Evolutionary conservation across 1,284 basidiomycete species (phyloP).

Genomic region (Puccinia coronata): DNA sequence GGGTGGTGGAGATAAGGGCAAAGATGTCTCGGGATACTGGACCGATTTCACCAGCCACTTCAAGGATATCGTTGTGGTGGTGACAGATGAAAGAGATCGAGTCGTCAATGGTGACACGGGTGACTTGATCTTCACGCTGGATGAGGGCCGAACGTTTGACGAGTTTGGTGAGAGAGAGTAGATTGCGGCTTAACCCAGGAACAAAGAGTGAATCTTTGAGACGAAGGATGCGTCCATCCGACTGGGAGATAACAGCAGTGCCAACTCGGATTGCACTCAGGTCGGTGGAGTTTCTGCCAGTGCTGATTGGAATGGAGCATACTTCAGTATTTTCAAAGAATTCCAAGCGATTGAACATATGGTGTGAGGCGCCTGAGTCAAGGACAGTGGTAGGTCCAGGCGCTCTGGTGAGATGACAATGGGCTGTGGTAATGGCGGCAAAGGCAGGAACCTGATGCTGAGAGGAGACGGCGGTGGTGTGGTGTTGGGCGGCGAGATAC

Average conservation of each 20-base stretch:
- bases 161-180: not conserved
- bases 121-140: not conserved
- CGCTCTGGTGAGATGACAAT: not conserved
- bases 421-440: no score
- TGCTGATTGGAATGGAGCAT: not conserved
- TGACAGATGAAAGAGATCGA: not conserved
- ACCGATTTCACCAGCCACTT: not conserved
- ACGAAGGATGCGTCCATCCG: not conserved
- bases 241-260: not conserved
- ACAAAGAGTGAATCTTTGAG: conserved; percentile 8
- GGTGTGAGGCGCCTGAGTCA: not conserved
- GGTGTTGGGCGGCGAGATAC: not conserved
- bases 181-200: not conserved
- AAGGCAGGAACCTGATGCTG: not conserved
- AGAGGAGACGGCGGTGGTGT: not conserved
- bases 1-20: no score
- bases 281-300: not conserved
- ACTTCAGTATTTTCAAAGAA: not conserved
- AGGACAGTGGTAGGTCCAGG: not conserved
- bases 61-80: no score
- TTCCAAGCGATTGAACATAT: not conserved
- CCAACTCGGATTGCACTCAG: not conserved
- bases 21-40: not conserved
- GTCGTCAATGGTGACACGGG: not conserved
- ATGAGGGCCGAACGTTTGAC: not conserved